A percentile compares a stretch with the other conserved stretches of the same genome.
Conservation (phyloP, 768 basidiomycete genomes). For the Atractiella rhizophila region DNA sequence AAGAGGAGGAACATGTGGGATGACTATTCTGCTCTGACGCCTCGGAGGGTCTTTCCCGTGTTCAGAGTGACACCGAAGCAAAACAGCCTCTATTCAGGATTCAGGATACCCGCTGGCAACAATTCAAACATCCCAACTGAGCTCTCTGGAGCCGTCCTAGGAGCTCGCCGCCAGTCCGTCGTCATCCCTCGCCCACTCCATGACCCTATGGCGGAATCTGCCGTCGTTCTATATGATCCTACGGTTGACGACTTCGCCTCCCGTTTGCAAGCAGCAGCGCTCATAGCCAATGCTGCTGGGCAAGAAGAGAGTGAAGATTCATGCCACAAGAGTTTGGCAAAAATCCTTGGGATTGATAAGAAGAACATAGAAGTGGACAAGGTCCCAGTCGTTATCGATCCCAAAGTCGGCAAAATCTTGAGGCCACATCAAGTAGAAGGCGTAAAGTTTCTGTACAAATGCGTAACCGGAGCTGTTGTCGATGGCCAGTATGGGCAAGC, state of each 20-base stretch:
- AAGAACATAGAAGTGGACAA: conserved; percentile 51
- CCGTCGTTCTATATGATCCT: conserved; percentile 88
- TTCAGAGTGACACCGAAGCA: conserved; percentile 58
- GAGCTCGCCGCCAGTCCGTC: conserved; percentile 52
- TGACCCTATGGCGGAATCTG: conserved; percentile 93
- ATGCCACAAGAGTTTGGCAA: conserved; percentile 80
- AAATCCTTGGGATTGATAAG: conserved; percentile 52
- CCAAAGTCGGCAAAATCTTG: conserved; percentile 56
- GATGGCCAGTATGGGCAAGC: conserved; percentile 43
- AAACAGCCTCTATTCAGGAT: conserved; percentile 31
- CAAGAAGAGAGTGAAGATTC: conserved; percentile 25
- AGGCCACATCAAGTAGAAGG: conserved; percentile 96
- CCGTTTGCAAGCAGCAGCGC: conserved; percentile 47
- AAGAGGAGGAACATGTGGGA: conserved; percentile 19
- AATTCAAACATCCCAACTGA: conserved; percentile 10
- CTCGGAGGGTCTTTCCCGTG: conserved; percentile 28
- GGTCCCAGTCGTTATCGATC: conserved; percentile 92
- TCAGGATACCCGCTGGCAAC: conserved; percentile 46
- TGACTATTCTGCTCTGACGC: conserved; percentile 15
- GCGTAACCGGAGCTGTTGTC: conserved; percentile 75
- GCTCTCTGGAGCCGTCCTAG: conserved; percentile 34
- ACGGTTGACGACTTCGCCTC: conserved; percentile 81
- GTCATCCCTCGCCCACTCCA: conserved; percentile 76
- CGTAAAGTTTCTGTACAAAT: conserved; percentile 93
- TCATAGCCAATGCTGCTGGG: too few species aligned